A percentile compares a stretch with the other conserved stretches of the same genome.
These are phyloP conservation scores for Trifolium repens DNA, from an alignment of 306 rosid genomes.

Conservation along the genomic window DNA sequence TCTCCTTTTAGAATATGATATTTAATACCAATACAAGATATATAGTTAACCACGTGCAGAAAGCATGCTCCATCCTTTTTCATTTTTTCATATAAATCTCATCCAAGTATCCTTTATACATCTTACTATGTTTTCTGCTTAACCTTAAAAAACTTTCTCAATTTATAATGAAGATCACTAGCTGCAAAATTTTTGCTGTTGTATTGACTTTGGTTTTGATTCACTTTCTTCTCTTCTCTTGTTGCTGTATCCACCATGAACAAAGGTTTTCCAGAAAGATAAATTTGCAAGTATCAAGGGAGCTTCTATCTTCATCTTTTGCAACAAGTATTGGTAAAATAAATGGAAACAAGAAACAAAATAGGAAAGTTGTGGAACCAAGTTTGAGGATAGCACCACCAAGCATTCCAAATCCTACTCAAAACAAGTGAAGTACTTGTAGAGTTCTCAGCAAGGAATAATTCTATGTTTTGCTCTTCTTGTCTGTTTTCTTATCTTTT, in stretches of 20 bases:
- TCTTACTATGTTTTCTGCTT: slow-evolving; percentile 24
- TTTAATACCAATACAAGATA: slow-evolving; percentile 29
- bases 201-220: slow-evolving; percentile 53
- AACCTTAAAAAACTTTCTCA: slow-evolving; percentile 34
- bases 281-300: slow-evolving; percentile 55
- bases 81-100: slow-evolving; percentile 51
- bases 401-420: slow-evolving; percentile 69
- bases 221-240: slow-evolving; percentile 51
- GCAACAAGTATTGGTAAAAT: slow-evolving; percentile 38
- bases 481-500: slow-evolving; percentile 16
- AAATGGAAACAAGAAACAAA: slow-evolving; percentile 48
- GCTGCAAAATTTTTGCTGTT: slow-evolving; percentile 42
- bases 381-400: slow-evolving; percentile 60
- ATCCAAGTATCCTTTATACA: slow-evolving; percentile 36
- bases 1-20: slow-evolving; percentile 27
- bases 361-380: slow-evolving; percentile 60
- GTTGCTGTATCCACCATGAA: slow-evolving; percentile 46
- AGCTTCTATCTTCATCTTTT: slow-evolving; percentile 47
- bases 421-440: slow-evolving; percentile 52
- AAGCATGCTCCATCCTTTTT: slow-evolving; percentile 41
- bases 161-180: slow-evolving; percentile 48
- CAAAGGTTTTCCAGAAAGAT: slow-evolving; percentile 46
- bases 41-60: slow-evolving; percentile 61
- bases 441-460: slow-evolving; percentile 34
- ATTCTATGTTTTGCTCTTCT: slow-evolving; percentile 22